Conservation (phyloP, 2,329 filamentous ascomycete genomes). For the Coniochaeta sp. region DNA sequence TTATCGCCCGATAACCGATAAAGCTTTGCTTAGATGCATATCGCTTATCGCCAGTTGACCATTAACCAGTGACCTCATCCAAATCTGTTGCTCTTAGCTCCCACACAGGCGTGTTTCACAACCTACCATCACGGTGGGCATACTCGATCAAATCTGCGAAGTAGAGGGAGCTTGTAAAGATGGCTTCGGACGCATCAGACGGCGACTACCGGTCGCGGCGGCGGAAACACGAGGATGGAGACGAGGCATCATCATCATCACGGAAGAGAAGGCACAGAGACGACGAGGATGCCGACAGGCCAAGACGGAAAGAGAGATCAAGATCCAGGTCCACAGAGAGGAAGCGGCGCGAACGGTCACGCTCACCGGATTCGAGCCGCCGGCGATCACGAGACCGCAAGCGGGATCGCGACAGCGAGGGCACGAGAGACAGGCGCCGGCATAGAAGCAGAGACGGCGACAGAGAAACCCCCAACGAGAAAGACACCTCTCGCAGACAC, state of each 20-base stretch:
- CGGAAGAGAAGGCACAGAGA: slow-evolving; percentile 6
- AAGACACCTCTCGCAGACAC: background rate
- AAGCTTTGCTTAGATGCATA: background rate
- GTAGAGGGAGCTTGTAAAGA: background rate
- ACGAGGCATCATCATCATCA: background rate
- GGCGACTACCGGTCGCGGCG: slow-evolving; percentile 8
- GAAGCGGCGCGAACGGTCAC: slow-evolving; percentile 11
- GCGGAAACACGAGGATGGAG: slow-evolving; percentile 9
- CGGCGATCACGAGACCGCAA: slow-evolving; percentile 7
- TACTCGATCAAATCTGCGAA: background rate
- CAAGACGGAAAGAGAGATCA: slow-evolving; percentile 7
- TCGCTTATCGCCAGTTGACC: background rate
- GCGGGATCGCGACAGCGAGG: background rate
- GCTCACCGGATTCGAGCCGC: slow-evolving; percentile 10
- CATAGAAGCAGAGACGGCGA: slow-evolving; percentile 4
- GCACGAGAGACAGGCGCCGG: slow-evolving; percentile 2
- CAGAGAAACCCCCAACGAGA: background rate
- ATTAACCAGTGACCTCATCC: background rate
- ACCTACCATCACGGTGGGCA: background rate
- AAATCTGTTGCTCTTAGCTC: background rate
- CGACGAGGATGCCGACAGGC: slow-evolving; percentile 7
- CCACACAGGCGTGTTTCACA: background rate
- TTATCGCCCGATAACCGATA: background rate
- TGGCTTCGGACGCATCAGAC: slow-evolving; percentile 9
- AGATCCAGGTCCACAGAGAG: slow-evolving; percentile 8